Conservation (phyloP, 164 flowering plant genomes). For the Magnolia sinica region DNA sequence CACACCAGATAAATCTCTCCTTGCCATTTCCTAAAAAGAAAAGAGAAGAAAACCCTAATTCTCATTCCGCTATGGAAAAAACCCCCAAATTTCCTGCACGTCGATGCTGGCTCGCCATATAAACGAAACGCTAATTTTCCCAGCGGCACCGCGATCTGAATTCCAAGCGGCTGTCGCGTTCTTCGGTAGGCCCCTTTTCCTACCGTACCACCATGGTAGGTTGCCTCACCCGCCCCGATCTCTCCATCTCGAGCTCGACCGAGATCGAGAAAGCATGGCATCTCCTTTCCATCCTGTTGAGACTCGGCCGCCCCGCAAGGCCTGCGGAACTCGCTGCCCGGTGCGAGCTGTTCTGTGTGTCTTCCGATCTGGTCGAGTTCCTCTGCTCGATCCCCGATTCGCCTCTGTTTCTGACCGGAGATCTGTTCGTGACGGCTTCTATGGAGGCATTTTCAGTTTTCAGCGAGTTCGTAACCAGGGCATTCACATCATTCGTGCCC, state of each 20-base stretch:
- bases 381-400: conserved; percentile 43
- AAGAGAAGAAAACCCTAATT: conserved; percentile 9
- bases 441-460: conserved; percentile 8
- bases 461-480: conserved; percentile 17
- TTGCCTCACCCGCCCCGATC: conserved; percentile 8
- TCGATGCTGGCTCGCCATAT: too few species aligned
- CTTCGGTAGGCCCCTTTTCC: not conserved
- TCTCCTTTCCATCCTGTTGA: conserved; percentile 22
- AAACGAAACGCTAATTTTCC: not conserved
- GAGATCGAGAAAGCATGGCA: conserved; percentile 39
- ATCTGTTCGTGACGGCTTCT: conserved; percentile 30
- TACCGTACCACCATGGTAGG: conserved; percentile 17
- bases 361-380: conserved; percentile 29
- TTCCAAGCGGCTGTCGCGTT: not conserved
- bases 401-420: conserved; percentile 27
- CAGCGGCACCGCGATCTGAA: not conserved
- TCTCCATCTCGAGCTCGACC: not conserved
- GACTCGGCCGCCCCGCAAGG: conserved; percentile 30
- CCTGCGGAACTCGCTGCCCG: conserved; percentile 31
- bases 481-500: conserved; percentile 9
- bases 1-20: conserved; percentile 9
- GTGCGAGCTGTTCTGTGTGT: conserved; percentile 22
- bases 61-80: not conserved
- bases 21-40: not conserved
- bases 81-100: not conserved